Percentiles rank a stretch among this genome's conserved stretches.
These are phyloP conservation scores for Stachybotrys chartarum DNA, from an alignment of 2,329 filamentous ascomycete species.

Conservation along the genomic window DNA sequence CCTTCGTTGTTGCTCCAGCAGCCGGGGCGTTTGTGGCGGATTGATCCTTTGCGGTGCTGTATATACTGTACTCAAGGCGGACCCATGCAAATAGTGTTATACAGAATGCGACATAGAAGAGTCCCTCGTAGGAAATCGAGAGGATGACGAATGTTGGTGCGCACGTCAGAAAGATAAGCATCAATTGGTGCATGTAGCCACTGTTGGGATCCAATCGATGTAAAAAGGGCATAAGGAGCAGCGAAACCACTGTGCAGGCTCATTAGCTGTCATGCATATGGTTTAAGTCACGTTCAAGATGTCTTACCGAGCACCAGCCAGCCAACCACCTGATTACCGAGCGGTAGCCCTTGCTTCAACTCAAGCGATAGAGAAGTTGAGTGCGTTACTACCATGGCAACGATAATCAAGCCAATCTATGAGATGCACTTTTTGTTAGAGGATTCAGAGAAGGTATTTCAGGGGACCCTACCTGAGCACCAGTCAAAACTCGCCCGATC, in stretches of 20 bases:
- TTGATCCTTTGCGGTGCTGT: constrained; percentile 17
- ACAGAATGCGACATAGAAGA: constrained; percentile 91
- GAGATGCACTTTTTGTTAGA: too few species aligned
- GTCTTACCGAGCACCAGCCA: constrained; percentile 68
- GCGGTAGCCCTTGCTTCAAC: constrained; percentile 74
- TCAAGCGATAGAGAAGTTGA: constrained; percentile 82
- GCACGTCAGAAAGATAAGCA: constrained; percentile 87
- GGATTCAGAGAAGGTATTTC: too few species aligned
- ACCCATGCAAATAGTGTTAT: constrained; percentile 82
- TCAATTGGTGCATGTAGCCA: constrained; percentile 83
- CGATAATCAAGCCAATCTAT: constrained; percentile 66
- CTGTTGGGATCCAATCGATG: constrained; percentile 74
- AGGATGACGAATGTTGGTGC: constrained; percentile 92
- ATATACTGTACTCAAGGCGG: constrained; percentile 73
- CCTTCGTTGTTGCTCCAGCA: constrained; percentile 4
- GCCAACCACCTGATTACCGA: constrained; percentile 80
- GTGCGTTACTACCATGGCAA: constrained; percentile 79
- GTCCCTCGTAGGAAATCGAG: constrained; percentile 92
- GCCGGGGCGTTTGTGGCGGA: constrained; percentile 7
- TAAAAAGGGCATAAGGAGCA: constrained; percentile 72
- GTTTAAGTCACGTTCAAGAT: background rate
- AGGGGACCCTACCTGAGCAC: constrained; percentile 48
- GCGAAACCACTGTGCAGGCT: constrained; percentile 46
- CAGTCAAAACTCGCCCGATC: constrained; percentile 53
- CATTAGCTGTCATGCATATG: constrained; percentile 5